A percentile compares a stretch with the other conserved stretches of the same genome.
These are phyloP conservation scores for Biancaea sappan DNA, from an alignment of 306 rosid species.

Conservation along the genomic window DNA sequence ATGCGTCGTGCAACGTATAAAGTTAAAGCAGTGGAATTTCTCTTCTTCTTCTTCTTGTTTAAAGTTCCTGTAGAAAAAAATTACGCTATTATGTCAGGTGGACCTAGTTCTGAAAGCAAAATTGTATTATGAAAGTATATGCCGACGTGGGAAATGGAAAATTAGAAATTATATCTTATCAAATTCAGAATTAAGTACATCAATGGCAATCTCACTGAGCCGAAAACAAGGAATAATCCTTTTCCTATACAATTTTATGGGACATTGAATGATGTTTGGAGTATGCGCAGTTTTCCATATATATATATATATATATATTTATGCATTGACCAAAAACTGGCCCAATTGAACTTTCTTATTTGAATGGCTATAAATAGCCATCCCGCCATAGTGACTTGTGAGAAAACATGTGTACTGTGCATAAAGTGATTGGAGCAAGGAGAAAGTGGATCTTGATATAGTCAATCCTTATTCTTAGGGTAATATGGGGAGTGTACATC, in stretches of 20 bases:
- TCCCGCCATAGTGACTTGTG: not conserved
- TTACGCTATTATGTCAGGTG: not conserved
- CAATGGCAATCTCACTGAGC: too few species aligned
- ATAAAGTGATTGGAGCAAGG: not conserved
- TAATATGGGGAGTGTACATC: not conserved
- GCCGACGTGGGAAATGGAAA: not conserved
- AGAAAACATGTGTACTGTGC: not conserved
- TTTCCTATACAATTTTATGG: too few species aligned
- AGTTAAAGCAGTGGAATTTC: not conserved
- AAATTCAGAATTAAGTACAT: too few species aligned
- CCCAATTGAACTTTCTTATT: not conserved
- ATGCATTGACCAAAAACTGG: not conserved
- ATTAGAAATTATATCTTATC: not conserved
- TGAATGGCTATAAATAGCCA: not conserved
- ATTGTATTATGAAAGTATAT: not conserved
- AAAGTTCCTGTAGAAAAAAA: not conserved
- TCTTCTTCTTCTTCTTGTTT: too few species aligned
- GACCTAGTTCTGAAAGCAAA: not conserved
- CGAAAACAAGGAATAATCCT: too few species aligned
- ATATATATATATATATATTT: too few species aligned
- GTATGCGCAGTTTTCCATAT: not conserved
- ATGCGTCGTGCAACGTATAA: not conserved
- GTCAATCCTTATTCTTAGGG: not conserved
- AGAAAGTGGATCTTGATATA: not conserved
- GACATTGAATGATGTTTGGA: not conserved